Evolutionary conservation across 371 early-diverging fungal genomes (phyloP), one percentile per base, ranked within the genome.

Genomic region (Lichtheimia corymbifera): DNA sequence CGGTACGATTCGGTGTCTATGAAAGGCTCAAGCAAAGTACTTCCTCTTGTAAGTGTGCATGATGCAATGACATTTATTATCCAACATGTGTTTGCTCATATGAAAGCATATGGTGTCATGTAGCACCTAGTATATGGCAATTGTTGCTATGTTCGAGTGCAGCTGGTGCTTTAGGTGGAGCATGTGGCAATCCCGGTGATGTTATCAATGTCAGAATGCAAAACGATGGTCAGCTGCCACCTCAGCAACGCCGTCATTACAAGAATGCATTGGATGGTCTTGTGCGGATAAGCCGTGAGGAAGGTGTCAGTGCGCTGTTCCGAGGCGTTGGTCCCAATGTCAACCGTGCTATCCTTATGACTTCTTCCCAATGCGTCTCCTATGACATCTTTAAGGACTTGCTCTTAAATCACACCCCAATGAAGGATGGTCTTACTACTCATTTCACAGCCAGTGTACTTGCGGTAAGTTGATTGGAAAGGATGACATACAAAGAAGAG

Each of bases 361-460:
- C 87, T 3, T 83, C 83, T 7, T 75, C 84, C 2, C 89, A 89
- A 65, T 74, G 90, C 18, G 76, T 76, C 25, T 81, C 80, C 0
- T 88, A 88, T 62, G 87, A 87, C 53, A 64, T 65, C 9, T 79
- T 85, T 60, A 88, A 88, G 62, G 65, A 83, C 28, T 45, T 77
- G n/a, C 57, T 88, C 35, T 62, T 88, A 6, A 24, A 67, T 6
- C 59, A 84, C 2, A 64, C 67, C 0, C 70, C 73, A 27, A 66
- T 86, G 49, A 28, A 68, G 7, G 89, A 89, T 50, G 83, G 83
- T 35, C 54, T 87, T 25, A 25, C 58, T 30, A 73, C 85, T 49
- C 95, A 96, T 65, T 91, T 94, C 59, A 65, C 78, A 15, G 83
- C 91, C 5, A 91, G 92, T 72, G 66, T 91, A 0, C 63, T 91